Base-by-base conservation (phyloP, 1,284 basidiomycete species). In the Stygiomarasmius scandens region DNA sequence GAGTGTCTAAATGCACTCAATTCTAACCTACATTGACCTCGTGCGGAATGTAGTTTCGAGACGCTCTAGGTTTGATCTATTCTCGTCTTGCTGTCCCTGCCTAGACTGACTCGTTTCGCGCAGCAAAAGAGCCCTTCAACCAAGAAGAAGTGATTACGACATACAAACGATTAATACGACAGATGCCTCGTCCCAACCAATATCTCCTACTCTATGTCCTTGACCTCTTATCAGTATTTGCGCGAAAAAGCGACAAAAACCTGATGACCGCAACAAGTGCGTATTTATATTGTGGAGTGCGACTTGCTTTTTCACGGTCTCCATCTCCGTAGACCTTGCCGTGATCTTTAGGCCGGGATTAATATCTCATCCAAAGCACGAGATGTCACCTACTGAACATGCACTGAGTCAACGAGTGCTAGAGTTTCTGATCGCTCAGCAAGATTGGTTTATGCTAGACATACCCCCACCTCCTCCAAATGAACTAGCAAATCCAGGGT, bases 121-220 rank as follows among this genome's bases (percentile, higher is more conserved):
- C 64, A 91, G 89, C 83, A 56, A 86, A 84, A 67, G 76, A 81
- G 66, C 84, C 86, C 14, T 80, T 77, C 64, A 86, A 86, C 60
- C 81, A 86, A 68, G 85, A 86, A 59, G 81, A 86, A 69, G 81
- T 88, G 29, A 87, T 95, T 57, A 71, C 83, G 49, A 87, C 83
- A 2, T 98, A 95, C 79, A 93, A 93, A 67, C 79, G 81, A 32
- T 79, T 99, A 55, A 96, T 99, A 63, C 84, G 87, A 29, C 80
- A 84, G 49, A 86, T 97, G 81, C 93, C 95, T 0, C 86, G 86
- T 16, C 84, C 91, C 32, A 96, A 97, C 65, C 95, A 96, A 70
- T 97, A 96, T 70, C 86, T 99, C 22, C 81, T 99, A 25, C 87
- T 98, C 55, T 99, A 99, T 72, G 93, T 99, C 32, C 84, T 99